A percentile compares a stretch with the other conserved stretches of the same genome.
phyloP scores from a whole-genome alignment of 495 filamentous ascomycete genomes.

The Glarea lozoyensis region DNA sequence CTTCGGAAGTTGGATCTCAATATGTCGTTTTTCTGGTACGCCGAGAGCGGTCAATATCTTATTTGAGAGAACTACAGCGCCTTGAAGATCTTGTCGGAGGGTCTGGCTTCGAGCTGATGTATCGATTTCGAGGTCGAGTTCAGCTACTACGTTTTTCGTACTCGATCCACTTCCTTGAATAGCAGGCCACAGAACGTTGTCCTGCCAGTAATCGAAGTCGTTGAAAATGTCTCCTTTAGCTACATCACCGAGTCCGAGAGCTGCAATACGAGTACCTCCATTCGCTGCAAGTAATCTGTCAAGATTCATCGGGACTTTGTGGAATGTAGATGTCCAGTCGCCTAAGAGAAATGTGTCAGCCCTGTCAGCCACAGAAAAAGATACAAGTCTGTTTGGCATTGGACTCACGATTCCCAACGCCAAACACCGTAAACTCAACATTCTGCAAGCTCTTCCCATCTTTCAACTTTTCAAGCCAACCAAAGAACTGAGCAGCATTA shows the following conservation, averaged over 20 bases:
- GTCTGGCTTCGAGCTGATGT: neutral
- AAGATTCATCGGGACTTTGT: constrained; percentile 56
- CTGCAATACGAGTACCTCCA: constrained; percentile 42
- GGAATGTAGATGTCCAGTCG: constrained; percentile 65
- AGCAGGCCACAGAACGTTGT: constrained; percentile 53
- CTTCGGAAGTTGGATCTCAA: constrained; percentile 55
- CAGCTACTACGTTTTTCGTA: constrained; percentile 47
- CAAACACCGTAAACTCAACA: constrained; percentile 57
- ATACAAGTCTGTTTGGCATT: too few species aligned
- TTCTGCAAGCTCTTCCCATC: constrained; percentile 27
- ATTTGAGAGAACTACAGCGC: neutral
- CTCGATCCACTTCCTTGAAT: constrained; percentile 22
- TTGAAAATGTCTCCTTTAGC: constrained; percentile 30
- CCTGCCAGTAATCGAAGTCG: constrained; percentile 62
- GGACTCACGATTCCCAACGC: constrained; percentile 32
- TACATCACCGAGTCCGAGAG: constrained; percentile 48
- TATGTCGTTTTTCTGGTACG: constrained; percentile 49
- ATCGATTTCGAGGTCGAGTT: constrained; percentile 21
- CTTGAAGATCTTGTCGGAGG: constrained; percentile 20
- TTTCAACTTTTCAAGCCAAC: constrained; percentile 34
- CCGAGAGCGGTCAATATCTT: constrained; percentile 23
- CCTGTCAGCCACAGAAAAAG: constrained; percentile 3
- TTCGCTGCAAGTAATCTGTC: constrained; percentile 40
- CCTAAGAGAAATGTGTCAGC: constrained; percentile 3
- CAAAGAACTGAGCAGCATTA: constrained; percentile 58